Evolutionary conservation across 208 protist genomes (phyloP).

Genomic region (Leishmania aethiopica): DNA sequence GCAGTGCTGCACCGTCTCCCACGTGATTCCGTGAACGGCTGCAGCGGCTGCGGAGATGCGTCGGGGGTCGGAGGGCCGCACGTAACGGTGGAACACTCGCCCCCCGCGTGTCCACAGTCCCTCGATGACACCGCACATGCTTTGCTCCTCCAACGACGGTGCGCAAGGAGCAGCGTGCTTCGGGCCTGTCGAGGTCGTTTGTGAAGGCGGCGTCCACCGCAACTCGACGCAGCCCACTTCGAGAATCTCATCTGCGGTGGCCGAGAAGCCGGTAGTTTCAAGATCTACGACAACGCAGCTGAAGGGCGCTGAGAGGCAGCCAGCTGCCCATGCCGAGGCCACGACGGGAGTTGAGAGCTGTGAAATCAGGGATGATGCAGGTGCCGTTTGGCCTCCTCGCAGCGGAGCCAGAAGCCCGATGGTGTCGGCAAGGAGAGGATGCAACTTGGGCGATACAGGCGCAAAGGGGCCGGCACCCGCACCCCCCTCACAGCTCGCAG

Average conservation of each 20-base stretch:
- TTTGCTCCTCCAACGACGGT: neutral
- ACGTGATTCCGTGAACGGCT: constrained; percentile 43
- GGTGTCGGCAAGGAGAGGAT: constrained; percentile 14
- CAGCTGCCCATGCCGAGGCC: neutral
- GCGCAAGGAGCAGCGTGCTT: neutral
- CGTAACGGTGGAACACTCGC: constrained; percentile 49
- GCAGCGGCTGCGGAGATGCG: constrained; percentile 18
- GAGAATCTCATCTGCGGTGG: constrained; percentile 46
- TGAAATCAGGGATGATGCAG: neutral
- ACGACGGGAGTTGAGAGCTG: neutral
- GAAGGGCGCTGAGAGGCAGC: constrained; percentile 13
- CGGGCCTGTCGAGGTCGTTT: neutral
- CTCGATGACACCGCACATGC: neutral
- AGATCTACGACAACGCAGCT: constrained; percentile 57
- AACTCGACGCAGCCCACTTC: constrained; percentile 65
- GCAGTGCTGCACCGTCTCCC: constrained; percentile 30
- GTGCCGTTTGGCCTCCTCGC: neutral
- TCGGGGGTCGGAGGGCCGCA: constrained; percentile 32
- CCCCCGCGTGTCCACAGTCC: constrained; percentile 41
- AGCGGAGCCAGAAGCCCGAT: neutral
- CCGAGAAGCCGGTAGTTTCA: constrained; percentile 72
- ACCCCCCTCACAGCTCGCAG: neutral
- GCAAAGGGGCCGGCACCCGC: neutral
- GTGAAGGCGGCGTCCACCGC: constrained; percentile 41
- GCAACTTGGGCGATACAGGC: constrained; percentile 1